Evolutionary conservation across 2,329 filamentous ascomycete species (phyloP), one percentile per base, ranked within the genome.

Genomic region (Calonectria montana): DNA sequence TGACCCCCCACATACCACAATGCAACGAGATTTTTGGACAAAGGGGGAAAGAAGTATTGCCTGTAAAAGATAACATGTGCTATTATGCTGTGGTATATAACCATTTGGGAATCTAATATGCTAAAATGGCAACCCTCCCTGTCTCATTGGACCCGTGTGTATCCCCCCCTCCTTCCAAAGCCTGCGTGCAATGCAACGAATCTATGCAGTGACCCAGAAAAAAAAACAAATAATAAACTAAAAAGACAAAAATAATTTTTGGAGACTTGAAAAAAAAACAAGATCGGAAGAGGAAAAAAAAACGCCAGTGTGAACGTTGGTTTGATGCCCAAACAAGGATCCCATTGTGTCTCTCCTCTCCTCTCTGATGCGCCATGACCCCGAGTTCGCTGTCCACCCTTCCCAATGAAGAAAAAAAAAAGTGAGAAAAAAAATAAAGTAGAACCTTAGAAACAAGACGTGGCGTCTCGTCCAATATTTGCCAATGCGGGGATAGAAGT

Each of bases 261-360:
- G 68, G 62, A 45, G 27, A 48, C 16, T 59, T 23, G 35, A 43
- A 35, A 47, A 47, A 18, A 29, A 53, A 59, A 16, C 39, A 43
- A 18, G 29, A 31, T 25, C 16, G 45, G 43, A 43, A 59, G 35
- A 23, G 29, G 47, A 64, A 48, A 63, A 69, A 9, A 53, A 69
- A 57, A 66, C 53, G 37, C 43, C 45, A 27, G 15, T 48, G 29
- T 31, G n/a, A 55, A 45, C 57, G 37, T 45, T 29, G 47, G 27
- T 61, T 65, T 62, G 63, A 29, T 45, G 63, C 62, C 63, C 53
- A 67, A 47, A 47, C 43, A 50, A 39, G 62, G 37, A 65, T 63
- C 53, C 55, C 50, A 63, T 55, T 23, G 13, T 48, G 25, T 35
- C 21, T 53, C 47, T 21, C 23, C n/a, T 39, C 35, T 31, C 29